These are phyloP conservation scores for Quercus alba DNA, from an alignment of 306 rosid species.

Conservation along the genomic window DNA sequence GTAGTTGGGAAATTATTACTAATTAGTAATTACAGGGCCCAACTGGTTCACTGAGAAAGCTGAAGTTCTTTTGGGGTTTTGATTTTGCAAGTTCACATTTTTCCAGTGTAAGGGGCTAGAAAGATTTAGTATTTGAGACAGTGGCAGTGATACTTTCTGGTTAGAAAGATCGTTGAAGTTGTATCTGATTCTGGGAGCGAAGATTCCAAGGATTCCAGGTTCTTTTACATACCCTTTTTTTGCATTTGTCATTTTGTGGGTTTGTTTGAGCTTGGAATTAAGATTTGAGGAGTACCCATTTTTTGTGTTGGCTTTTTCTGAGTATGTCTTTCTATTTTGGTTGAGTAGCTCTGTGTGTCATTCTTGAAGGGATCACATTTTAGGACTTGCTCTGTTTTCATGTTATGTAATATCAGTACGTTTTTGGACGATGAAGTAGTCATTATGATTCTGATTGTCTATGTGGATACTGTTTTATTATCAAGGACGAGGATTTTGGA, in stretches of 20 bases:
- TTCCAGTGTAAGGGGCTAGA: neutral
- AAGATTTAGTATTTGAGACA: neutral
- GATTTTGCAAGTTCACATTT: neutral
- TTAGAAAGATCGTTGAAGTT: neutral
- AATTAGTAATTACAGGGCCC: too few species aligned
- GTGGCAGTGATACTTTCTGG: neutral
- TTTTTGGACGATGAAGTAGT: neutral
- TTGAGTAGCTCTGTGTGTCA: neutral
- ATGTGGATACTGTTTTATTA: neutral
- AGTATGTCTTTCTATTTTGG: neutral
- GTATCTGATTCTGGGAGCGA: neutral
- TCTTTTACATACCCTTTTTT: neutral
- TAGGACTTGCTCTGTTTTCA: constrained; percentile 14
- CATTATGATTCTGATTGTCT: neutral
- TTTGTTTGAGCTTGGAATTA: neutral
- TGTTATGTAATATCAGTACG: neutral
- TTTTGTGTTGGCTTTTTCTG: neutral
- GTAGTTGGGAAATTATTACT: neutral
- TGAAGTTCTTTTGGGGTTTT: neutral
- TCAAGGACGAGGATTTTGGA: neutral
- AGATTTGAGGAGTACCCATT: neutral
- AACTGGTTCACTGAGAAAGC: neutral
- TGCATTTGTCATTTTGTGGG: constrained; percentile 17
- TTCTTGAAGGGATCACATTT: neutral
- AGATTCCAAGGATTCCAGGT: constrained; percentile 6